phyloP scores from a whole-genome alignment of 75 land plant genomes.

The Ceratopteris richardii region DNA sequence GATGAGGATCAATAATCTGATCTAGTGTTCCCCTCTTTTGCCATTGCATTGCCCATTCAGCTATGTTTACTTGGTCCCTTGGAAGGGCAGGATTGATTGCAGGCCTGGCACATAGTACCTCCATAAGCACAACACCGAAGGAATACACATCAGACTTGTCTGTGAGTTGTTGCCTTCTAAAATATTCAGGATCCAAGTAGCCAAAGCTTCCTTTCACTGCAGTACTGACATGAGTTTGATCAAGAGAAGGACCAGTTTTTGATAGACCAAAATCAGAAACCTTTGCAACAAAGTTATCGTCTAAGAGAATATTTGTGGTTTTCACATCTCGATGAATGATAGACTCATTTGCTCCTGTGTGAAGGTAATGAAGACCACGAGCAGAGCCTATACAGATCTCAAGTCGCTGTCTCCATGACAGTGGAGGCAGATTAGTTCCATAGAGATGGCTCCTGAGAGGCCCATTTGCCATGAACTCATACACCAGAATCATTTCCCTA shows the following conservation, averaged over 20 bases:
- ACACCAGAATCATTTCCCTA: conserved; percentile 61
- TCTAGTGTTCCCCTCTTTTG: conserved; percentile 33
- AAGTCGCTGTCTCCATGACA: conserved; percentile 57
- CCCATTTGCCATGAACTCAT: conserved; percentile 70
- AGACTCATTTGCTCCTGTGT: conserved; percentile 57
- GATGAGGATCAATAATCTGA: conserved; percentile 30
- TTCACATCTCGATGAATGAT: conserved; percentile 74
- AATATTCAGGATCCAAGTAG: conserved; percentile 76
- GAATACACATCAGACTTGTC: conserved; percentile 56
- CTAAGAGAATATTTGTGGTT: conserved; percentile 62
- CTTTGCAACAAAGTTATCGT: conserved; percentile 58
- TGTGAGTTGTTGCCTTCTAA: conserved; percentile 64
- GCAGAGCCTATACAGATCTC: conserved; percentile 72
- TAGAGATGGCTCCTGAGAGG: conserved; percentile 55
- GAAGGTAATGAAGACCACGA: conserved; percentile 66
- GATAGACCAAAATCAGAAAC: conserved; percentile 74
- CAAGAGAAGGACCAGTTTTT: conserved; percentile 47
- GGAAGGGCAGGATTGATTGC: conserved; percentile 43
- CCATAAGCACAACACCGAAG: conserved; percentile 43
- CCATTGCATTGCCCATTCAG: conserved; percentile 48
- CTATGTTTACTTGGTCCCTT: conserved; percentile 41
- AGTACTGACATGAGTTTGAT: conserved; percentile 59
- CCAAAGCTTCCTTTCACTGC: conserved; percentile 87
- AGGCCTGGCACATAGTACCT: conserved; percentile 44
- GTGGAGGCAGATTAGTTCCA: conserved; percentile 30